Percentiles rank a stretch among this genome's conserved stretches.
These are phyloP conservation scores for Parmelia sp. DNA, from an alignment of 495 filamentous ascomycete species.

Conservation along the genomic window DNA sequence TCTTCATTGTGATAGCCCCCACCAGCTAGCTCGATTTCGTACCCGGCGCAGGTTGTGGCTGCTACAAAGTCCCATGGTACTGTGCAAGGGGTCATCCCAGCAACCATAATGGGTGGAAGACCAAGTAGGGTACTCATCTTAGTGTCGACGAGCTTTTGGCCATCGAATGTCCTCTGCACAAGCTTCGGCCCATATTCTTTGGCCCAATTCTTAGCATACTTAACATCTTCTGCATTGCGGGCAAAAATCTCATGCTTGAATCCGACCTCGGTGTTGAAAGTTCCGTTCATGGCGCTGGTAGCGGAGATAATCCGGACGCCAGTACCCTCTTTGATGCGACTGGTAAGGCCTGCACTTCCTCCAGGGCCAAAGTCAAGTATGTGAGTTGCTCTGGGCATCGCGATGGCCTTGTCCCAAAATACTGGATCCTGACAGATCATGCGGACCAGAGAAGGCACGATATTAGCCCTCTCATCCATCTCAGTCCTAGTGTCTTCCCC, in stretches of 20 bases:
- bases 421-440: constrained; percentile 27
- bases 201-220: constrained; percentile 20
- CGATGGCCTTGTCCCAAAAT: constrained; percentile 28
- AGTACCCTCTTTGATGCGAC: constrained; percentile 28
- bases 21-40: constrained; percentile 36
- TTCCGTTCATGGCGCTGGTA: constrained; percentile 20
- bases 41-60: constrained; percentile 37
- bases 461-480: constrained; percentile 18
- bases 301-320: constrained; percentile 29
- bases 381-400: constrained; percentile 24
- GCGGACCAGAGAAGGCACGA: constrained; percentile 14
- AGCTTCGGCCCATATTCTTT: constrained; percentile 29
- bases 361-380: constrained; percentile 30
- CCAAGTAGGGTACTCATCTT: constrained; percentile 34
- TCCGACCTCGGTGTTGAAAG: constrained; percentile 20
- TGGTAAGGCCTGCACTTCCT: constrained; percentile 20
- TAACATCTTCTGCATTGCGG: not conserved
- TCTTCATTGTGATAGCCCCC: constrained; percentile 31
- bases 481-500: constrained; percentile 29
- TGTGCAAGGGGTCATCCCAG: constrained; percentile 41
- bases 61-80: constrained; percentile 36
- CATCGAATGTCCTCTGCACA: not conserved
- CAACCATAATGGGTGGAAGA: constrained; percentile 38
- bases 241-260: constrained; percentile 23
- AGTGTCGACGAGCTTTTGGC: constrained; percentile 28